A percentile compares a stretch with the other conserved stretches of the same genome.
Conservation (phyloP, 306 rosid genomes). For the Cercis canadensis region DNA sequence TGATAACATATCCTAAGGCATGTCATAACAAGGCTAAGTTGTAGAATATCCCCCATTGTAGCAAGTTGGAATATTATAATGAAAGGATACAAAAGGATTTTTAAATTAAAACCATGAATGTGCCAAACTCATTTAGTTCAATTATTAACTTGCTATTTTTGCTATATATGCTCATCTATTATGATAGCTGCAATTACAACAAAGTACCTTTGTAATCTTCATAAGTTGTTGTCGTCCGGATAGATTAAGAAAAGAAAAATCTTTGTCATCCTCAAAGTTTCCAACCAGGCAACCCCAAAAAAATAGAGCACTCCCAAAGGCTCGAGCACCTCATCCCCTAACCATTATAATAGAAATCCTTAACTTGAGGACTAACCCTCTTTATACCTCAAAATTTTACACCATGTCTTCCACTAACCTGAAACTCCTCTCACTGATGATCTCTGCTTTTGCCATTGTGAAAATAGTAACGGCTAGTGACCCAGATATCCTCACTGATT, state of each 20-base stretch:
- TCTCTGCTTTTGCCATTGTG: conserved; percentile 28
- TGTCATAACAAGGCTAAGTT: no score
- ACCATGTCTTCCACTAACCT: conserved; percentile 16
- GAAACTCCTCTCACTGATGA: conserved; percentile 30
- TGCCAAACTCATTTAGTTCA: no score
- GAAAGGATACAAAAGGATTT: no score
- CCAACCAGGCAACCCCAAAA: background rate
- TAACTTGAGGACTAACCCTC: background rate
- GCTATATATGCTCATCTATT: no score
- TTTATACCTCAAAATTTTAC: background rate
- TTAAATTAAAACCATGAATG: no score
- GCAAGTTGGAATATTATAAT: no score
- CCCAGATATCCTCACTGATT: conserved; percentile 53
- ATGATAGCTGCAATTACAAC: background rate
- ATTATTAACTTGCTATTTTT: no score
- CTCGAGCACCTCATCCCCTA: background rate
- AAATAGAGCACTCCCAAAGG: background rate
- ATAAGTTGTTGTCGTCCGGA: background rate
- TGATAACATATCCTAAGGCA: no score
- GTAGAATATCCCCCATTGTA: no score
- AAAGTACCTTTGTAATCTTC: background rate
- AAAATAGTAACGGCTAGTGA: conserved; percentile 46
- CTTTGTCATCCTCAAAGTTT: background rate
- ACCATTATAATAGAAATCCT: no score
- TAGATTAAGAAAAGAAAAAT: background rate